Conservation (phyloP, 345 rosid species). For the Gossypium longicalyx region DNA sequence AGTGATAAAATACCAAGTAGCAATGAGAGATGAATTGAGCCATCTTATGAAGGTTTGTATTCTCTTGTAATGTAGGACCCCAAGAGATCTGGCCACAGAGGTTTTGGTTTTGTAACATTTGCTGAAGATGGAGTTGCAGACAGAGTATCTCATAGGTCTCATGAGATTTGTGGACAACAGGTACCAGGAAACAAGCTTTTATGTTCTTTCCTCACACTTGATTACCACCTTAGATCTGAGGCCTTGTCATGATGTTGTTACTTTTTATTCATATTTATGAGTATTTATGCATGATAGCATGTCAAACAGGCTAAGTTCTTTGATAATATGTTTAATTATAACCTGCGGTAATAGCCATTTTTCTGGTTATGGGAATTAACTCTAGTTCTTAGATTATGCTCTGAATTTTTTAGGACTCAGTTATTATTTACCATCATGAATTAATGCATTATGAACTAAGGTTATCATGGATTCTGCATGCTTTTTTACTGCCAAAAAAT, state of each 20-base stretch:
- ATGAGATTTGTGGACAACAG: constrained; percentile 97
- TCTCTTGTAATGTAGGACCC: constrained; percentile 51
- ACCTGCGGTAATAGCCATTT: too few species aligned
- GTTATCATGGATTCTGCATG: background rate
- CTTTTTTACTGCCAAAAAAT: too few species aligned
- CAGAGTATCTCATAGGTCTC: constrained; percentile 82
- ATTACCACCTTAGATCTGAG: background rate
- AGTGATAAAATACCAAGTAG: background rate
- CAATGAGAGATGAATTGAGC: background rate
- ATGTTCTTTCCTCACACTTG: background rate
- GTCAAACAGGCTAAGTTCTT: background rate
- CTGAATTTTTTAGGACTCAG: too few species aligned
- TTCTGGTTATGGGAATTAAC: too few species aligned
- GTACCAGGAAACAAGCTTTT: constrained; percentile 29
- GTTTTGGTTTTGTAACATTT: constrained; percentile 93
- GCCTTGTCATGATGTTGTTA: background rate
- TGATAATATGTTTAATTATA: background rate
- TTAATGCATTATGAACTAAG: background rate
- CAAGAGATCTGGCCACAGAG: constrained; percentile 90
- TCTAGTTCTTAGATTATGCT: too few species aligned
- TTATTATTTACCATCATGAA: too few species aligned
- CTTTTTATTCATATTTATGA: background rate
- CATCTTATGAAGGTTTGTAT: constrained; percentile 13
- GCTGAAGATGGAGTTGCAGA: constrained; percentile 92
- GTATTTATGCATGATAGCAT: background rate